Base-by-base conservation (phyloP, 345 rosid species). In the Crucihimalaya himalaica region DNA sequence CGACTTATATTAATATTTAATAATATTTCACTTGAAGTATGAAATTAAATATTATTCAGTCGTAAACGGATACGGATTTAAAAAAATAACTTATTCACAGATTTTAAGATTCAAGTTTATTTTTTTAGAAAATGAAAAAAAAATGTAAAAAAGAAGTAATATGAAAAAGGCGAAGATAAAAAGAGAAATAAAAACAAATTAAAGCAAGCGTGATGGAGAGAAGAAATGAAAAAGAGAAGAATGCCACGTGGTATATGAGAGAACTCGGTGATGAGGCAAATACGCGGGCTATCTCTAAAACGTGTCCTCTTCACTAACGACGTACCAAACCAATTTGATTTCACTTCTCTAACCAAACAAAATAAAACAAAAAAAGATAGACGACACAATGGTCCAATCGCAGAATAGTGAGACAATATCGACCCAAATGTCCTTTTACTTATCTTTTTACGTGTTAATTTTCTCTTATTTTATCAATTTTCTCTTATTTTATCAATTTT, bases 291-390 rank as follows among this genome's bases (percentile, higher is more conserved):
- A 13, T n/a, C 46, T 53, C 28, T 63, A 65, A 64, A 65, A 77
- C 80, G 80, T 77, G 81, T 78, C 81, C 52, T 78, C 72, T 57
- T 59, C 77, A 80, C 76, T 75, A 64, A 54, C 66, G 60, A 73
- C 71, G 42, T 64, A 73, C 57, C 71, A 68, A 79, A 47, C 61
- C 71, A 62, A 47, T 68, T 74, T 70, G 61, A 63, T 66, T 70
- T 73, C 68, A 28, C 70, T 68, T 68, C 74, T 71, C 78, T 58
- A 66, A 60, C 47, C 45, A 71, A 63, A 40, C 5, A 32, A 21
- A 12, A 23, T 2, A 35, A 42, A 12, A 29, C 0, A 39, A 10
- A 29, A 3, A 64, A 40, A 71, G 63, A 29, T 31, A 51, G 31
- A 66, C 51, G 45, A 71, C 68, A 71, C 72, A 78, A 66, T 78